Percentiles rank a stretch among this genome's conserved stretches.
These are phyloP conservation scores for Withania somnifera DNA, from an alignment of 305 asterid species.

Conservation along the genomic window DNA sequence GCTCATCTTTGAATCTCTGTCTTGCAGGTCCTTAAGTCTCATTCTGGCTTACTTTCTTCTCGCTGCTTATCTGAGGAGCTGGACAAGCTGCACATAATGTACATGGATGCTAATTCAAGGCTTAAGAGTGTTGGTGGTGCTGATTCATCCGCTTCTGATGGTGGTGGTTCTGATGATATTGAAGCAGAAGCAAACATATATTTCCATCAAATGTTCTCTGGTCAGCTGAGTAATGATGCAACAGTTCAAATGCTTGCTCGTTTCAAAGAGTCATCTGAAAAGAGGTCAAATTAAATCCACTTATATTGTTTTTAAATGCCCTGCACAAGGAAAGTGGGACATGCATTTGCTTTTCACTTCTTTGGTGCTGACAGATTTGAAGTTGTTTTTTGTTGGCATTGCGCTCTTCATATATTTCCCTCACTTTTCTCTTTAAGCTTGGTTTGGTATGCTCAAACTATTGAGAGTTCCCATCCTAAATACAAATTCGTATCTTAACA, in stretches of 20 bases:
- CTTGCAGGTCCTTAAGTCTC: constrained; percentile 80
- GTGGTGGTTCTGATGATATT: constrained; percentile 53
- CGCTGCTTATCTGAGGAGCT: constrained; percentile 58
- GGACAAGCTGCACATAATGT: constrained; percentile 53
- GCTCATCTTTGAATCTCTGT: constrained; percentile 11
- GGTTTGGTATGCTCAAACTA: background rate
- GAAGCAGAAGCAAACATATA: constrained; percentile 74
- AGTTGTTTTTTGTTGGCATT: background rate
- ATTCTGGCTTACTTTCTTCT: constrained; percentile 43
- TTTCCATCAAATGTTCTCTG: constrained; percentile 90
- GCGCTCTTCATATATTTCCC: background rate
- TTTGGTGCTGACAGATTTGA: background rate
- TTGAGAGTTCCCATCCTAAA: background rate
- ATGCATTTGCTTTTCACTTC: background rate
- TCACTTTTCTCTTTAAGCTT: background rate
- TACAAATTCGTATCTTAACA: background rate
- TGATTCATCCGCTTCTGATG: constrained; percentile 47
- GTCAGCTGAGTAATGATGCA: constrained; percentile 55
- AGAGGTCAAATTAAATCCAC: constrained; percentile 33
- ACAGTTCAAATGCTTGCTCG: constrained; percentile 81
- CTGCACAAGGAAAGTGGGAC: background rate
- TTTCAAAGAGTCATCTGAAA: constrained; percentile 76
- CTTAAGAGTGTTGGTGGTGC: constrained; percentile 41
- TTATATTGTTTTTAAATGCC: background rate
- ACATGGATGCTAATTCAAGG: constrained; percentile 46